phyloP scores from a whole-genome alignment of 129 eudicot genomes.

The Flaveria sonorensis region DNA sequence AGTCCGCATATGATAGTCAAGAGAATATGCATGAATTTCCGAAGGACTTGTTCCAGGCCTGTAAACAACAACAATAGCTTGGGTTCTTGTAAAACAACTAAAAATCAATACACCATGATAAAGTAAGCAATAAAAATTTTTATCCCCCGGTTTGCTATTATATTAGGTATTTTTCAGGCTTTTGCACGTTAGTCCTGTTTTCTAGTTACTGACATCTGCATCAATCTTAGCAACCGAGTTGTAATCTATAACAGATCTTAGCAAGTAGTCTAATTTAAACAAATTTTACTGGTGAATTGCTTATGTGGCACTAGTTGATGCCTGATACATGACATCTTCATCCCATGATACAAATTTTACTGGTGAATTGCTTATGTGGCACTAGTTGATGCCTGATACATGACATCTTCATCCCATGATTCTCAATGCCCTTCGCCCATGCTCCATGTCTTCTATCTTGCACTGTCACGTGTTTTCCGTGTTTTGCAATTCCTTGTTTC shows the following conservation, averaged over 20 bases:
- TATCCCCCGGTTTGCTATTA: no score
- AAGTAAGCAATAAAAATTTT: background rate
- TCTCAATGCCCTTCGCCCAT: no score
- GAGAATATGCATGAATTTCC: slow-evolving; percentile 74
- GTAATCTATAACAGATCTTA: background rate
- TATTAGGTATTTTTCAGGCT: no score
- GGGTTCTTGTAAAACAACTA: background rate
- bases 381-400: background rate
- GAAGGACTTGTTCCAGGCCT: slow-evolving; percentile 97
- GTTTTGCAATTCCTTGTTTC: no score
- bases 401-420: no score
- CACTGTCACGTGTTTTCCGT: no score
- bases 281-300: background rate
- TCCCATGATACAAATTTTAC: background rate
- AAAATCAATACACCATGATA: background rate
- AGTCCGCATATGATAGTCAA: slow-evolving; percentile 67
- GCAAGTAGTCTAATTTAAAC: background rate
- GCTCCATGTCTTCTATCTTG: no score
- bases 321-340: no score
- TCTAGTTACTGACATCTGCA: background rate
- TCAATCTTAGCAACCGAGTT: no score
- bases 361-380: background rate
- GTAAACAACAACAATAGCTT: slow-evolving; percentile 26
- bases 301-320: background rate
- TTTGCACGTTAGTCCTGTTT: background rate